Conservation (phyloP, 305 asterid genomes). For the Solanum hybrid region DNA sequence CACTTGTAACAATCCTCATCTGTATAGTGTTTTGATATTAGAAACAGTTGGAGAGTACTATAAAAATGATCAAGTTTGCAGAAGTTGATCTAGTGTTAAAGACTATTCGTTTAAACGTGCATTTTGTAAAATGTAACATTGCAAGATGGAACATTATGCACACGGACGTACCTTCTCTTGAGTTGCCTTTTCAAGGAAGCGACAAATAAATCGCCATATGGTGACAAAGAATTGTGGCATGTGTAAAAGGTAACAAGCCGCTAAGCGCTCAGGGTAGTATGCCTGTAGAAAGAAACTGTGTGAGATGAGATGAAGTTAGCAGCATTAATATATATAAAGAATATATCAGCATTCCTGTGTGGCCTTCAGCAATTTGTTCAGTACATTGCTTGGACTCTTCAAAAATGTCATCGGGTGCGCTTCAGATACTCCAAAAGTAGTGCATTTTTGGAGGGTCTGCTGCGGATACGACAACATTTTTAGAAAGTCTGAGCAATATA, state of each 20-base stretch:
- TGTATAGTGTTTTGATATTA: constrained; percentile 7
- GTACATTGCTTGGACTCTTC: not conserved
- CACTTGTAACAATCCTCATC: constrained; percentile 50
- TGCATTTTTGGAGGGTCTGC: not conserved
- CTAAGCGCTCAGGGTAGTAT: constrained; percentile 79
- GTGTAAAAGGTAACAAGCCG: constrained; percentile 26
- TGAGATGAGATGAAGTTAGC: not conserved
- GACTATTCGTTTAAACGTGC: not conserved
- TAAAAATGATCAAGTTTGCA: not conserved
- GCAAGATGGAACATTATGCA: not conserved
- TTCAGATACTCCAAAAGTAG: not conserved
- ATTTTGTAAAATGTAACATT: not conserved
- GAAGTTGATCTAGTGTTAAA: not conserved
- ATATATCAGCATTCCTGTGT: not conserved
- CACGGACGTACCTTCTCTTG: constrained; percentile 43
- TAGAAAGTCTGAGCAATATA: not conserved
- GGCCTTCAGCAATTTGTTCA: not conserved
- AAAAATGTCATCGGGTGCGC: not conserved
- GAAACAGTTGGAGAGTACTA: not conserved
- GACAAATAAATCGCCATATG: constrained; percentile 58
- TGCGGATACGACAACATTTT: not conserved
- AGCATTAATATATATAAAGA: not conserved
- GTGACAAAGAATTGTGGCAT: constrained; percentile 34
- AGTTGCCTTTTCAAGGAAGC: constrained; percentile 67
- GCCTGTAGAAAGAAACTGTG: constrained; percentile 25